These are phyloP conservation scores for Ophiostoma fasciatum DNA, from an alignment of 2,329 filamentous ascomycete species.

Conservation along the genomic window DNA sequence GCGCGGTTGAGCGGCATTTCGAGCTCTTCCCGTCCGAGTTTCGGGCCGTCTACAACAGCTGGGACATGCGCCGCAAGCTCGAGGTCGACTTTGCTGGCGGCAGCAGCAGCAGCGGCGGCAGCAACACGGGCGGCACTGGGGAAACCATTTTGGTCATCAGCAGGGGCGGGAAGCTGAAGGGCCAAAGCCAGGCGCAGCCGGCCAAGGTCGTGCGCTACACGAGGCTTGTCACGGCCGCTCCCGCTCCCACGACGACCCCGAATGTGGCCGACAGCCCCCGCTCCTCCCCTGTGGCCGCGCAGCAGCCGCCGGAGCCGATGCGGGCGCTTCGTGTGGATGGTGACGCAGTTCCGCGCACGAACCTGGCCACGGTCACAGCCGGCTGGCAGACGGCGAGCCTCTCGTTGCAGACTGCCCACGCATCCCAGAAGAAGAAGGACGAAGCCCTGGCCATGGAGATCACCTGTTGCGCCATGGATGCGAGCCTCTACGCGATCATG, in stretches of 20 bases:
- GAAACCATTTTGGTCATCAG: conserved; percentile 63
- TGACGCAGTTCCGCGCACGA: too few relatives aligned
- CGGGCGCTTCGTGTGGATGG: too few relatives aligned
- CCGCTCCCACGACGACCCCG: too few relatives aligned
- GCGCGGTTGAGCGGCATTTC: conserved; percentile 67
- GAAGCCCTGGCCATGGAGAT: conserved; percentile 45
- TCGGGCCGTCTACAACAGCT: conserved; percentile 61
- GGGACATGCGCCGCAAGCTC: conserved; percentile 80
- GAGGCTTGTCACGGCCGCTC: not conserved
- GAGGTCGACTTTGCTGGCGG: conserved; percentile 83
- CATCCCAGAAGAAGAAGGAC: not conserved
- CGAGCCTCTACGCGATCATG: conserved; percentile 55
- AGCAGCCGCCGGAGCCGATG: too few relatives aligned
- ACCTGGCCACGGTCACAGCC: conserved; percentile 26
- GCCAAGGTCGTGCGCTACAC: conserved; percentile 29
- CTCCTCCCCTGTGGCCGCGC: too few relatives aligned
- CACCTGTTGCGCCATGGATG: conserved; percentile 56
- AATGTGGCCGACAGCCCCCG: too few relatives aligned
- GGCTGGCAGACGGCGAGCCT: conserved; percentile 54
- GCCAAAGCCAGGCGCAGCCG: conserved; percentile 28
- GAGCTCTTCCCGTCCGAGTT: conserved; percentile 63
- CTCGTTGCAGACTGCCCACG: conserved; percentile 43
- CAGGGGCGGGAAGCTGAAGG: conserved; percentile 37
- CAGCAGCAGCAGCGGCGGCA: conserved; percentile 13
- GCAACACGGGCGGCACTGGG: conserved; percentile 46